phyloP scores from a whole-genome alignment of 106 monocot genomes.

The Narthecium ossifragum region DNA sequence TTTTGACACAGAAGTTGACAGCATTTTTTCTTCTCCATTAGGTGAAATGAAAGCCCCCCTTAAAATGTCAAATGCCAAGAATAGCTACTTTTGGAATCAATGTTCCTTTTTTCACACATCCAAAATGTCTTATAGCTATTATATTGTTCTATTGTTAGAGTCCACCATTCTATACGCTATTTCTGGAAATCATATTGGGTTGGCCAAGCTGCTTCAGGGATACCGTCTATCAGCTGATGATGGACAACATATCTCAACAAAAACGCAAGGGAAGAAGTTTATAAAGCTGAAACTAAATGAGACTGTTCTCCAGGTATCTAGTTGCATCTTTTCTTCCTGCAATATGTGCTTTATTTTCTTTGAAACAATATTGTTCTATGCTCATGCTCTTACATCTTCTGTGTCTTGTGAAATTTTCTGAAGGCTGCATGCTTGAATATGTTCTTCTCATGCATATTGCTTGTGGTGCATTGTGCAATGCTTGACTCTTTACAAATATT shows the following conservation, averaged over 20 bases:
- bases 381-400: too few relatives aligned
- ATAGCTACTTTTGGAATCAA: too few relatives aligned
- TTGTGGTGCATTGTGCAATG: too few relatives aligned
- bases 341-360: too few relatives aligned
- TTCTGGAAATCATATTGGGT: conserved; percentile 71
- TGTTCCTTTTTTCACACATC: too few relatives aligned
- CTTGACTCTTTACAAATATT: too few relatives aligned
- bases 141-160: too few relatives aligned
- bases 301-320: conserved; percentile 67
- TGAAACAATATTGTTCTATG: neutral
- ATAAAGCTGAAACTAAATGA: conserved; percentile 87
- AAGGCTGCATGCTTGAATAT: too few relatives aligned
- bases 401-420: too few relatives aligned
- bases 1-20: conserved; percentile 83
- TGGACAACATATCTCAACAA: conserved; percentile 65
- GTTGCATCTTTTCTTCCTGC: neutral
- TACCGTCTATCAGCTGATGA: conserved; percentile 63
- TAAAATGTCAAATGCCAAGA: too few relatives aligned
- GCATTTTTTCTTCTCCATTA: conserved; percentile 87
- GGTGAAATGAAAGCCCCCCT: conserved; percentile 26
- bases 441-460: too few relatives aligned
- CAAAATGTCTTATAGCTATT: too few relatives aligned
- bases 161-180: conserved; percentile 84
- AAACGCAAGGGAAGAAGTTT: conserved; percentile 82
- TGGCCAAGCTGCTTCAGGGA: conserved; percentile 75